Evolutionary conservation across 768 basidiomycete species (phyloP), one percentile per base, ranked within the genome.

Genomic region (Boletus rufocinnamomeus): DNA sequence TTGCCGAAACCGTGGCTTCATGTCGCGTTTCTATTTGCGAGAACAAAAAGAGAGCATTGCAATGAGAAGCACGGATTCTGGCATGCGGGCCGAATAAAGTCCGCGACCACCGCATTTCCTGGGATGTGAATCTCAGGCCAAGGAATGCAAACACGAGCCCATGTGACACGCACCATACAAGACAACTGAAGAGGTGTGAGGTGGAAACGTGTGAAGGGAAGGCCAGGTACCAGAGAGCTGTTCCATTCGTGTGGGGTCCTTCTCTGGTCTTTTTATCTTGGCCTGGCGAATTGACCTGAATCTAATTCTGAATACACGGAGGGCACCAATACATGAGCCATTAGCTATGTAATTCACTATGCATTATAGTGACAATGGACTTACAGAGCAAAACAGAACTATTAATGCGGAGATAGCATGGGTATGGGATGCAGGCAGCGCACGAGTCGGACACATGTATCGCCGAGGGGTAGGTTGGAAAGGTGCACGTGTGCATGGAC

Each of bases 1-100:
- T n/a, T 46, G 34, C 45, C 38, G 6, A n/a, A 28, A 49, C 10
- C 2, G 23, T 21, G 52, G 35, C 48, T 28, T 38, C 7, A 13
- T 34, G 58, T 34, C 52, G 52, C 37, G 40, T 47, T 40, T 50
- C 61, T 53, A 65, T 64, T 52, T 50, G 44, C 50, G 45, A 61
- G 45, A 59, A 68, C 66, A 70, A 71, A 63, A 69, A 56, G 62
- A 23, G n/a, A 19, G 28, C 28, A 27, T 53, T 35, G 43, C 23
- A 21, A 58, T 28, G 46, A 9, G 34, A 61, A 41, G 21, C 9
- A 47, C 32, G 35, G 32, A 28, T 48, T 23, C 32, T 38, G 27
- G 34, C 10, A 13, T 4, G 43, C 13, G 14, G 40, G 51, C 43
- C 49, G 54, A 43, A 23, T 16, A n/a, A 52, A 52, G 17, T 2